phyloP scores from a whole-genome alignment of 148 eudicot genomes.

The Cornus controversa region DNA sequence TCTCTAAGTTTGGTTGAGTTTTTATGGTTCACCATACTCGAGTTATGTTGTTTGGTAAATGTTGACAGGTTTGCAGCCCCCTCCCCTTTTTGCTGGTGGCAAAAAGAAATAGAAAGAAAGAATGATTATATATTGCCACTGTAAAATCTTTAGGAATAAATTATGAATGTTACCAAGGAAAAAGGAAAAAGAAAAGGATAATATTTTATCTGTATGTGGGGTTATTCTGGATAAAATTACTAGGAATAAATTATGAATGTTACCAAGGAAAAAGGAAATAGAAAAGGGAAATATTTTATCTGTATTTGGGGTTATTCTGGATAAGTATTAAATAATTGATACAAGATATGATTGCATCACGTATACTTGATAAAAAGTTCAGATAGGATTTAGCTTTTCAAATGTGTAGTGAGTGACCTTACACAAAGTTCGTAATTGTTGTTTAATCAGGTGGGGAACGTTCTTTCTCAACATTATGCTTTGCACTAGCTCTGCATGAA shows the following conservation, averaged over 20 bases:
- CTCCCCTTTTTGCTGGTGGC: not conserved
- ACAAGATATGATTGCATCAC: not conserved
- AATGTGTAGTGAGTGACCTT: not conserved
- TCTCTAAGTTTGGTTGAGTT: not conserved
- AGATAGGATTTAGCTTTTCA: not conserved
- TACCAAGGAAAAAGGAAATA: not conserved
- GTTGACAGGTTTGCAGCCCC: not conserved
- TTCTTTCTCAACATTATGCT: conserved; percentile 92
- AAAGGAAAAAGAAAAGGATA: not conserved
- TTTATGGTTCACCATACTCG: not conserved
- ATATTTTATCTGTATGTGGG: not conserved
- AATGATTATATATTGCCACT: not conserved
- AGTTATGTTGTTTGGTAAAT: not conserved
- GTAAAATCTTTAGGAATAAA: not conserved
- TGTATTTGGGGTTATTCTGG: not conserved
- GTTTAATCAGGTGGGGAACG: conserved; percentile 81
- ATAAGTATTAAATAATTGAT: too few species aligned
- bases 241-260: not conserved
- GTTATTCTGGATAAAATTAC: not conserved
- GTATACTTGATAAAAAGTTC: not conserved
- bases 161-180: not conserved
- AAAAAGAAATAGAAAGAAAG: not conserved
- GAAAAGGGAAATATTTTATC: not conserved
- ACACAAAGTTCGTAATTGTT: not conserved
- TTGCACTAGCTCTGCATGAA: conserved; percentile 93